Conservation (phyloP, 2,329 filamentous ascomycete genomes). For the Trichoderma sp. region DNA sequence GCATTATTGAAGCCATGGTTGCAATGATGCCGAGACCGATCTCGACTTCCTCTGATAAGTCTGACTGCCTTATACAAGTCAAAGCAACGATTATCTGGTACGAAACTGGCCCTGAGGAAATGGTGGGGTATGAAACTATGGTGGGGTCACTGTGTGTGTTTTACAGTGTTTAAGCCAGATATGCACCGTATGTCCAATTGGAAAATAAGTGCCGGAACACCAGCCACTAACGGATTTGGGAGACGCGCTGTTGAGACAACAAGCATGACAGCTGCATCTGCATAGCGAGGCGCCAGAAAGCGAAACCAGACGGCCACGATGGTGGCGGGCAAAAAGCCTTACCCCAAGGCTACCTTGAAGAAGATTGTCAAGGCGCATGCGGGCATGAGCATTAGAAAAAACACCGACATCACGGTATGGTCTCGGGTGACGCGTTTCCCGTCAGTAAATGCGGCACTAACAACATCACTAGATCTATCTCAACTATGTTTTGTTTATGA, state of each 20-base stretch:
- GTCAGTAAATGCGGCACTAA: constrained; percentile 25
- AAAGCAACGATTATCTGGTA: not conserved
- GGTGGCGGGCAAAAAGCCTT: constrained; percentile 64
- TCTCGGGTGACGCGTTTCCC: not conserved
- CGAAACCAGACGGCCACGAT: constrained; percentile 25
- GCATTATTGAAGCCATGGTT: constrained; percentile 48
- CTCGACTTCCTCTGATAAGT: not conserved
- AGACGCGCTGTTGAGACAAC: not conserved
- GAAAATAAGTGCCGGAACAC: not conserved
- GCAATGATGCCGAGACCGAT: constrained; percentile 22
- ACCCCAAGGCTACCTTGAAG: constrained; percentile 80
- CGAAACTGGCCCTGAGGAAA: not conserved
- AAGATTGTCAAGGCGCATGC: constrained; percentile 90
- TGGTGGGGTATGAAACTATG: constrained; percentile 9
- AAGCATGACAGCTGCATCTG: constrained; percentile 6
- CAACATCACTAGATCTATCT: constrained; percentile 68
- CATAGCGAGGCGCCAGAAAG: not conserved
- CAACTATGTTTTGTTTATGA: constrained; percentile 81
- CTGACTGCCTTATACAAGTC: not conserved
- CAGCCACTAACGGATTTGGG: not conserved
- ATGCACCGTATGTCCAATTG: not conserved
- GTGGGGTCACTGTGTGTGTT: constrained; percentile 19
- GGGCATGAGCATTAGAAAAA: constrained; percentile 75
- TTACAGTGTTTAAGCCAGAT: constrained; percentile 22
- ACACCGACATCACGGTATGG: constrained; percentile 76